Conservation (phyloP, 2,329 filamentous ascomycete genomes). For the Ascochyta fabae region DNA sequence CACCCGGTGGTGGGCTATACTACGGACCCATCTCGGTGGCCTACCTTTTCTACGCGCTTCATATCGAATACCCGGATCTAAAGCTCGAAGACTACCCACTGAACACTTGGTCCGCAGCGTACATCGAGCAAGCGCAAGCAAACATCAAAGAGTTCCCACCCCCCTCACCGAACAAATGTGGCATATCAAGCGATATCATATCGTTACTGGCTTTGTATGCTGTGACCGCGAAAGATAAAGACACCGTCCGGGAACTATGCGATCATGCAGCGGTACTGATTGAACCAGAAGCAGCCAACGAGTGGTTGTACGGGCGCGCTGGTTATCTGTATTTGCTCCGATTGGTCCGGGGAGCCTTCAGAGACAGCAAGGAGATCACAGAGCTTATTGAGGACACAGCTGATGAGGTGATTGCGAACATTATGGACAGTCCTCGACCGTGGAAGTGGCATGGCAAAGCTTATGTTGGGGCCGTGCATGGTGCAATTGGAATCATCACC, state of each 20-base stretch:
- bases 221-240: slow-evolving; percentile 56
- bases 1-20: slow-evolving; percentile 57
- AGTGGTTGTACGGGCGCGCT: slow-evolving; percentile 71
- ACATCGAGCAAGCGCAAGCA: slow-evolving; percentile 58
- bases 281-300: slow-evolving; percentile 60
- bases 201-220: slow-evolving; percentile 58
- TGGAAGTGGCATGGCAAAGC: slow-evolving; percentile 71
- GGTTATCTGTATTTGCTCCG: slow-evolving; percentile 73
- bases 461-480: slow-evolving; percentile 72
- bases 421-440: slow-evolving; percentile 61
- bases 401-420: slow-evolving; percentile 63
- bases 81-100: slow-evolving; percentile 54
- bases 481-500: slow-evolving; percentile 72
- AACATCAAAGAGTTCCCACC: slow-evolving; percentile 58
- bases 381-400: slow-evolving; percentile 62
- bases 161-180: slow-evolving; percentile 55
- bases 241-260: slow-evolving; percentile 58
- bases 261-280: slow-evolving; percentile 57
- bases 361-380: slow-evolving; percentile 56
- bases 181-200: slow-evolving; percentile 59
- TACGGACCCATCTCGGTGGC: slow-evolving; percentile 58
- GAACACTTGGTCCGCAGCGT: slow-evolving; percentile 58
- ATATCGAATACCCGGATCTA: slow-evolving; percentile 57
- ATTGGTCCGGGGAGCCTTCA: slow-evolving; percentile 65
- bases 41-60: slow-evolving; percentile 58